Evolutionary conservation across 768 basidiomycete genomes (phyloP).

Genomic region (Lactarius indigo): DNA sequence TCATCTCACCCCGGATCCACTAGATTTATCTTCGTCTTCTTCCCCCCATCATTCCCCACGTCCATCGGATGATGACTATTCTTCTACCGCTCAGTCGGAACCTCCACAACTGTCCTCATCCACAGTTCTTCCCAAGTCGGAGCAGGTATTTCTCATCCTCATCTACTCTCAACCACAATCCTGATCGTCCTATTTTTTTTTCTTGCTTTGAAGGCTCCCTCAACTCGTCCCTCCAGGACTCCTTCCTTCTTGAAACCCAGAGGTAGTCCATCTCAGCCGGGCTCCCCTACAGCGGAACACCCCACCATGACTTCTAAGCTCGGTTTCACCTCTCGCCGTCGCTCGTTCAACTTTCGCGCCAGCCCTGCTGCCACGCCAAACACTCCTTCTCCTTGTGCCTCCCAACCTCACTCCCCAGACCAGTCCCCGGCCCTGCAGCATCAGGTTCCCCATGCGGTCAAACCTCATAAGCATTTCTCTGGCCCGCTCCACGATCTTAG

Average conservation of each 20-base stretch:
- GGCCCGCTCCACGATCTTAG: slow-evolving; percentile 90
- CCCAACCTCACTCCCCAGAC: slow-evolving; percentile 23
- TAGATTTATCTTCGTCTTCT: slow-evolving; percentile 26
- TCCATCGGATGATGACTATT: neutral
- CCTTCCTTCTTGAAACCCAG: slow-evolving; percentile 14
- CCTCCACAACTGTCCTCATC: slow-evolving; percentile 6
- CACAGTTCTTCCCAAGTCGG: slow-evolving; percentile 11
- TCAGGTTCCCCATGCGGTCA: slow-evolving; percentile 18
- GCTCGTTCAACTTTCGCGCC: slow-evolving; percentile 29
- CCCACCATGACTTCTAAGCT: slow-evolving; percentile 30
- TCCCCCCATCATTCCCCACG: slow-evolving; percentile 10
- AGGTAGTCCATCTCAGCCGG: slow-evolving; percentile 26
- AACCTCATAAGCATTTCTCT: slow-evolving; percentile 40
- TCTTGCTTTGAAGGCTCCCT: slow-evolving; percentile 17
- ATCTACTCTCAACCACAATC: slow-evolving; percentile 7
- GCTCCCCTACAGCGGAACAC: slow-evolving; percentile 28
- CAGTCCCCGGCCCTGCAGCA: slow-evolving; percentile 14
- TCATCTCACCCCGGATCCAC: slow-evolving; percentile 24
- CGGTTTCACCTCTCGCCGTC: slow-evolving; percentile 23
- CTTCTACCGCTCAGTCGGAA: neutral
- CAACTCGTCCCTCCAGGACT: slow-evolving; percentile 9
- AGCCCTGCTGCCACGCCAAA: slow-evolving; percentile 27
- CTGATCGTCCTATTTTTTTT: slow-evolving; percentile 14
- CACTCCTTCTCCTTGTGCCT: slow-evolving; percentile 11
- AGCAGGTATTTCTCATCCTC: slow-evolving; percentile 15